A percentile compares a stretch with the other conserved stretches of the same genome.
Evolutionary conservation across 2,329 filamentous ascomycete genomes (phyloP).

Genomic region (Chrysosporium queenslandicum): DNA sequence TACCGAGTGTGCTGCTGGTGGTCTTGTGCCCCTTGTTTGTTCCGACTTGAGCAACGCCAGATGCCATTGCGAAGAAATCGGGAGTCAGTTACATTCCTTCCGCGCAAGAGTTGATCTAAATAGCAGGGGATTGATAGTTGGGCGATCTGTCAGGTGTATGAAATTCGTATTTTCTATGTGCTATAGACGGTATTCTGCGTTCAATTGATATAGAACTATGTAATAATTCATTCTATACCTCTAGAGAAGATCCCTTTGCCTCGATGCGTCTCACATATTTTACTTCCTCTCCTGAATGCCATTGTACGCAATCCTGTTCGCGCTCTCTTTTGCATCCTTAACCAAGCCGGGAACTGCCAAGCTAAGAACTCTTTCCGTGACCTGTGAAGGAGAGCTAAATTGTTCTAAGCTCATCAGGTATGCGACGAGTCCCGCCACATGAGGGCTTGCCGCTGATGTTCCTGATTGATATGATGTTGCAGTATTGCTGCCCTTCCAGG

Average conservation of each 20-base stretch:
- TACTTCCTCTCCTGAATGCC: conserved; percentile 11
- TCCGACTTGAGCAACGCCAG: no score
- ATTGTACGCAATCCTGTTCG: conserved; percentile 13
- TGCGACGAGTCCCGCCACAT: conserved; percentile 46
- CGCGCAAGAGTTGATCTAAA: no score
- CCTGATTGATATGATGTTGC: conserved; percentile 38
- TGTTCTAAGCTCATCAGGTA: conserved; percentile 33
- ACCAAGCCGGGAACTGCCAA: conserved; percentile 11
- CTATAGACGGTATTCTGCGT: no score
- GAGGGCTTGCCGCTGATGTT: conserved; percentile 31
- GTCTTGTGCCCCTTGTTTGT: no score
- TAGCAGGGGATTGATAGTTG: no score
- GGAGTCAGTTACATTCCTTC: no score
- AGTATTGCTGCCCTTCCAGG: conserved; percentile 37
- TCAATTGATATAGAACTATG: no score
- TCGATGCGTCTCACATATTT: not conserved
- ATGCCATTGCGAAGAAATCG: no score
- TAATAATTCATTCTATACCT: no score
- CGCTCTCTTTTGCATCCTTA: conserved; percentile 9
- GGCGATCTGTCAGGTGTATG: no score
- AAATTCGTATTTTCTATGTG: no score
- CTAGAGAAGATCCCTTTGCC: not conserved
- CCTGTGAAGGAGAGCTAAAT: conserved; percentile 6
- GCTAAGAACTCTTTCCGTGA: conserved; percentile 9
- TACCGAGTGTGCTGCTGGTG: no score